Percentiles rank a stretch among this genome's conserved stretches.
Evolutionary conservation across 257 asterid species (phyloP).

Genomic region (Handroanthus guayacan): DNA sequence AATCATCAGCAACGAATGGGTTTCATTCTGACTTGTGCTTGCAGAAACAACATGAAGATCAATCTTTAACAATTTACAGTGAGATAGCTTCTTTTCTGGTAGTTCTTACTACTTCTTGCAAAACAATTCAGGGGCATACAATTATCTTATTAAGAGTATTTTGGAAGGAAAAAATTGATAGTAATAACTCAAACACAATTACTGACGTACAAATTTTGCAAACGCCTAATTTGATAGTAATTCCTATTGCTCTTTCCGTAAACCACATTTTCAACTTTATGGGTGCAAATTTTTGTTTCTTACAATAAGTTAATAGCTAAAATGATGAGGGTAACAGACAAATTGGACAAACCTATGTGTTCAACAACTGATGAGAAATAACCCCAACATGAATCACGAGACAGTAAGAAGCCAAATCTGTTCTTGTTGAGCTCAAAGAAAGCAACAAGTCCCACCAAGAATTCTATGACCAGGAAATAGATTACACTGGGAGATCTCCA

Average conservation of each 20-base stretch:
- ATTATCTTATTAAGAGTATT: slow-evolving; percentile 9
- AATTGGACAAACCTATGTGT: slow-evolving; percentile 69
- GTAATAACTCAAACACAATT: not conserved
- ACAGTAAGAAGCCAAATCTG: slow-evolving; percentile 57
- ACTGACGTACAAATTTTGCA: slow-evolving; percentile 12
- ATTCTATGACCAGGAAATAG: slow-evolving; percentile 65
- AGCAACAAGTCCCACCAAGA: slow-evolving; percentile 64
- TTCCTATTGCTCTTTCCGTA: slow-evolving; percentile 3
- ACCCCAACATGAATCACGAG: slow-evolving; percentile 73
- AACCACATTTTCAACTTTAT: not conserved
- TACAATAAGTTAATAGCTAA: slow-evolving; percentile 20
- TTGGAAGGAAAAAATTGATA: not conserved
- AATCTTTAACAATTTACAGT: slow-evolving; percentile 8
- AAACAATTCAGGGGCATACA: slow-evolving; percentile 14
- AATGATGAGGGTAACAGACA: slow-evolving; percentile 20
- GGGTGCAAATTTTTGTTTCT: not conserved
- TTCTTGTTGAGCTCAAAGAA: slow-evolving; percentile 66
- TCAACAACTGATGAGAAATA: slow-evolving; percentile 66
- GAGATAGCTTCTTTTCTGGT: slow-evolving; percentile 24
- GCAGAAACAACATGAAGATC: slow-evolving; percentile 25
- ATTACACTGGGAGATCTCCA: slow-evolving; percentile 77
- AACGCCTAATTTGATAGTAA: not conserved
- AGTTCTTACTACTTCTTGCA: not conserved
- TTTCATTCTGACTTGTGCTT: slow-evolving; percentile 24
- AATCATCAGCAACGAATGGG: slow-evolving; percentile 11